Evolutionary conservation across 2,329 filamentous ascomycete species (phyloP), one percentile per base, ranked within the genome.

Genomic region (Trichoderma harzianum): DNA sequence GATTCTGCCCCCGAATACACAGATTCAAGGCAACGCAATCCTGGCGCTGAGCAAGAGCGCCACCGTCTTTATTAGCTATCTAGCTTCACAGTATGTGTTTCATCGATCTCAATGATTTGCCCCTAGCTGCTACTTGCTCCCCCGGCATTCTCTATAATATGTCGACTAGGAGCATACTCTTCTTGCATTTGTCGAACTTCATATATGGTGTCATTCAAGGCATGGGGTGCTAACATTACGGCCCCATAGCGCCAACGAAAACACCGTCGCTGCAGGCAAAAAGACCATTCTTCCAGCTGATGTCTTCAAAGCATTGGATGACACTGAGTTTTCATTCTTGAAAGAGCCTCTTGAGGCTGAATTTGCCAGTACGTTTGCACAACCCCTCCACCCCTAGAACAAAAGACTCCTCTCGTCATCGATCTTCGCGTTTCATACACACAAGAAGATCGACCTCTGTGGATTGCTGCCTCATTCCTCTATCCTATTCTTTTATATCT

Each of bases 1-100:
- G 53, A 92, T 93, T 7, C 84, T 96, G 6, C 93, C 93, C 1
- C 86, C 92, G 7, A 94, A 94, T 79, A 95, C 93, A 6, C 92
- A 94, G 81, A 93, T 95, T 63, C 92, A 95, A 79, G 93, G 91
- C 78, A 94, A 94, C 83, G 93, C 93, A 55, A 88, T 95, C 69
- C 82, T 93, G 66, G 93, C 93, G 11, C 87, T 96, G 83, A 92
- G 89, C 75, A 95, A 95, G 82, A 92, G 92, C 80, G 91, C 93
- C 8, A 95, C 92, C 1, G 90, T 96, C 0, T 96, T 96, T 78
- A 91, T 96, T 76, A 95, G 89, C 82, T 93, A 95, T 80, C 84
- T 96, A 36, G 91, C 92, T 58, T 87, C 89, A 73, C 88, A 90
- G 93, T 95, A 86, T 69, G 91, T 86, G 26, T 47, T 47, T 47